Percentiles rank a stretch among this genome's conserved stretches.
These are phyloP conservation scores for Clavariopsis aquatica DNA, from an alignment of 495 filamentous ascomycete species.

Conservation along the genomic window DNA sequence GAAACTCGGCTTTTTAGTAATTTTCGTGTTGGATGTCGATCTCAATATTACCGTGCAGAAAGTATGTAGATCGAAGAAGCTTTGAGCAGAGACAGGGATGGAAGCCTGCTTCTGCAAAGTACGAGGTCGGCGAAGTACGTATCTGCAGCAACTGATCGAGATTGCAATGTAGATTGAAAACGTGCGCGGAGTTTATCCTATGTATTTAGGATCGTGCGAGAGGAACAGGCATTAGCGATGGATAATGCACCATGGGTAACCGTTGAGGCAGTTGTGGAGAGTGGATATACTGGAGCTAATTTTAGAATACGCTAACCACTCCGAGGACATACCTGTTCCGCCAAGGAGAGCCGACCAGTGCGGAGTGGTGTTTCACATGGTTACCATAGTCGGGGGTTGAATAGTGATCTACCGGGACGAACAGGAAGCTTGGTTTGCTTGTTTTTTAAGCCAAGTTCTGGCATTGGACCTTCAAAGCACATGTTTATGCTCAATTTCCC, in stretches of 20 bases:
- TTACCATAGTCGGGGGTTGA: too few relatives aligned
- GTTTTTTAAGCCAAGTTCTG: neutral
- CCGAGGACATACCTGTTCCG: neutral
- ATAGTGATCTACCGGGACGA: too few relatives aligned
- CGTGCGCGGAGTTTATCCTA: neutral
- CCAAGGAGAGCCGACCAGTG: neutral
- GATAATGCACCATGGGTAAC: constrained; percentile 6
- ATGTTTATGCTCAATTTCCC: too few relatives aligned
- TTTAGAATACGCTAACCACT: neutral
- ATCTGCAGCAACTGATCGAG: neutral
- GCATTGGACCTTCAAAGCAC: too few relatives aligned
- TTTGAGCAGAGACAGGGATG: neutral
- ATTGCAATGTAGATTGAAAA: neutral
- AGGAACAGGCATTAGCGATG: neutral
- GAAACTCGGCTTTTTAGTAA: neutral
- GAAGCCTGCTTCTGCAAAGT: neutral
- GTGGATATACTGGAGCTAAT: neutral
- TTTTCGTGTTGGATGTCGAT: neutral
- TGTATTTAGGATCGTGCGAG: neutral
- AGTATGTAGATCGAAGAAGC: neutral
- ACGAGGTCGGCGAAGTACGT: neutral
- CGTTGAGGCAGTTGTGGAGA: too few relatives aligned
- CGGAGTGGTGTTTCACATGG: neutral
- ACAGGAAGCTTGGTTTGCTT: neutral
- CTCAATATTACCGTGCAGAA: neutral